Base-by-base conservation (phyloP, 1,139 yeast species). In the Groenewaldozyma sp. region DNA sequence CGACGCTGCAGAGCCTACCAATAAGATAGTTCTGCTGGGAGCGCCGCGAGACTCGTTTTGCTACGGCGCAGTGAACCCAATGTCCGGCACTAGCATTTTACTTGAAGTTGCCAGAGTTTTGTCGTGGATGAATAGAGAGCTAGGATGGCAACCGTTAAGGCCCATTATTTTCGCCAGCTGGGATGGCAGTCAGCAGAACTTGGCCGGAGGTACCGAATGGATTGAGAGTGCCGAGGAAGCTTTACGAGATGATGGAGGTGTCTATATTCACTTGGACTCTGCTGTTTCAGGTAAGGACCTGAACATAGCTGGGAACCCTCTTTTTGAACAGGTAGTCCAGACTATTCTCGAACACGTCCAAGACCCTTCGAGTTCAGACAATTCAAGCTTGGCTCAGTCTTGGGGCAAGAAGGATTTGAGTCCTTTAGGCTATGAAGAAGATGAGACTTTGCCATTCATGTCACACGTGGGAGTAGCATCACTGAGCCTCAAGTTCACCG, bases 131-230 rank as follows among this genome's bases (percentile, higher is more conserved):
- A 78, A 74, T 45, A 66, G 76, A 40, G 69, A 75, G 39, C 74
- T 71, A 48, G 74, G 78, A 44, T 91, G 97, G 97, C 66, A 70
- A 34, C 97, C 98, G 0, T 59, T 88, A 21, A 71, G 98, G 53
- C 70, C 91, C 1, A 76, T 91, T 6, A 79, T 80, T 52, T 87
- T 91, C 61, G 76, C 78, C 0, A 84, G 95, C 2, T 87, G 86
- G 68, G 95, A 88, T 52, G 96, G 84, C 0, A 68, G 82, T 0
- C 78, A 81, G 45, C 87, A 82, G 54, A 88, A 87, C 53, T 64
- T 73, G 51, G 94, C 93, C 0, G 98, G 98, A 0, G 71, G 87
- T 31, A 71, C 93, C 0, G 93, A 82, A 53, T 78, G 91, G 76
- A 71, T 81, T 4, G 86, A 82, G 51, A 65, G 68, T 31, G 72